Conservation (phyloP, 2,329 filamentous ascomycete genomes). For the Ramularia endophylla region DNA sequence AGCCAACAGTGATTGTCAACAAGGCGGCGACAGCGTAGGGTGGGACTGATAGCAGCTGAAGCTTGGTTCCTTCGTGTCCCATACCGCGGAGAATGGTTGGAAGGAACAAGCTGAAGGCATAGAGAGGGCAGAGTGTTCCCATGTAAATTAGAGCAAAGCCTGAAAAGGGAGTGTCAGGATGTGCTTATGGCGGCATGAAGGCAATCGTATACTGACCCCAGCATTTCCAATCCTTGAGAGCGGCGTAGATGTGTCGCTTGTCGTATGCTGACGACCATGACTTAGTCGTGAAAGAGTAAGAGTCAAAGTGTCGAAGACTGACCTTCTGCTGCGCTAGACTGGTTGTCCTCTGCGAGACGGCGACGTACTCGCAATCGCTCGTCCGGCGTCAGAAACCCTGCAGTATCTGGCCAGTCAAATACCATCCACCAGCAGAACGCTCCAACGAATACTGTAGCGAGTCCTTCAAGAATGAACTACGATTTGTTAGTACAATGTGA, state of each 20-base stretch:
- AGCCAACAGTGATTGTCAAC: slow-evolving; percentile 64
- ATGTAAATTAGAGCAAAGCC: slow-evolving; percentile 69
- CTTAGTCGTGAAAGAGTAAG: too few relatives aligned
- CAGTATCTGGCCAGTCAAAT: slow-evolving; percentile 54
- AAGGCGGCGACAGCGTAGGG: slow-evolving; percentile 68
- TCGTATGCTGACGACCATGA: slow-evolving; percentile 16
- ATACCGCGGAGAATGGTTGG: slow-evolving; percentile 28
- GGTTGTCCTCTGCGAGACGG: slow-evolving; percentile 23
- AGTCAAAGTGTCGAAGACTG: too few relatives aligned
- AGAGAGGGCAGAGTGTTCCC: slow-evolving; percentile 37
- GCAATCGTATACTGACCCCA: slow-evolving; percentile 51
- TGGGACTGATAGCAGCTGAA: slow-evolving; percentile 68
- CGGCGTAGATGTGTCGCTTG: slow-evolving; percentile 22
- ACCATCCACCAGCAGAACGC: slow-evolving; percentile 24
- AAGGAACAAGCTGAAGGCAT: slow-evolving; percentile 30
- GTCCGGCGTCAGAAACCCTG: slow-evolving; percentile 51
- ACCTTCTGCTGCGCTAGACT: slow-evolving; percentile 18
- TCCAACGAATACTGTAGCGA: slow-evolving; percentile 58
- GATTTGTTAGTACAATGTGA: too few relatives aligned
- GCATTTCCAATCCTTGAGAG: slow-evolving; percentile 75
- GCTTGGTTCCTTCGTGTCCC: slow-evolving; percentile 54
- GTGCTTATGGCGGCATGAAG: background rate
- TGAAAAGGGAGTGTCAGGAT: too few relatives aligned
- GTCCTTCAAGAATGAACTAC: slow-evolving; percentile 52
- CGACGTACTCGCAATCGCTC: slow-evolving; percentile 22